Conservation (phyloP, 2,329 filamentous ascomycete species). For the Hortaea werneckii region DNA sequence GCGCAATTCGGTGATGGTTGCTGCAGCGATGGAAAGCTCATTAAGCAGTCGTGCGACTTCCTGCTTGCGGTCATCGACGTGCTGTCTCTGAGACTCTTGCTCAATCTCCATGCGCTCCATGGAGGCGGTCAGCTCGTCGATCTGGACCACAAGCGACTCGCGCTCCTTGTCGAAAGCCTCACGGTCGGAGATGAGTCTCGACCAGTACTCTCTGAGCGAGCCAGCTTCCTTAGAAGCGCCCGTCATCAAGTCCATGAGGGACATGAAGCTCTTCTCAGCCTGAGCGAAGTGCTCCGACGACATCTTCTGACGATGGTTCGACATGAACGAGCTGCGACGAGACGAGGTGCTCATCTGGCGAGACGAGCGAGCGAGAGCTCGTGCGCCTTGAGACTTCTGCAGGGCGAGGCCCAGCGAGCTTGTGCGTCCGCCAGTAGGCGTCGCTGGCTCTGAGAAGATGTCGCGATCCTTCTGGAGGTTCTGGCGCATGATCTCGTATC, state of each 20-base stretch:
- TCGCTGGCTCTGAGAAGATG: neutral
- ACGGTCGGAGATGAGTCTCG: conserved; percentile 19
- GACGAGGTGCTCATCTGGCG: neutral
- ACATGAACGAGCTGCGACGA: neutral
- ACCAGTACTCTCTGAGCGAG: conserved; percentile 23
- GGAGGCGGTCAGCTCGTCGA: conserved; percentile 19
- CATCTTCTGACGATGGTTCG: conserved; percentile 17
- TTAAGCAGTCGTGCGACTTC: conserved; percentile 23
- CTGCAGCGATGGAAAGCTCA: conserved; percentile 18
- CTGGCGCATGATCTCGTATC: neutral
- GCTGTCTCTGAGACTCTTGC: conserved; percentile 15
- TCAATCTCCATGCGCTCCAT: conserved; percentile 16
- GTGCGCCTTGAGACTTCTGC: neutral
- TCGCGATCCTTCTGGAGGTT: neutral
- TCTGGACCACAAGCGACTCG: conserved; percentile 20
- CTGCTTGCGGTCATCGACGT: conserved; percentile 18
- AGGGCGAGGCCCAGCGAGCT: neutral
- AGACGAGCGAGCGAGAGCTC: neutral
- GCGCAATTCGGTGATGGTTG: conserved; percentile 16
- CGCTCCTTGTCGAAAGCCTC: conserved; percentile 19
- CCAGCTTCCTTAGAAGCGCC: conserved; percentile 21
- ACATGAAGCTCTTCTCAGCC: conserved; percentile 23
- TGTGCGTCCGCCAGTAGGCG: neutral
- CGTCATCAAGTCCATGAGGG: conserved; percentile 23
- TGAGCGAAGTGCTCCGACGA: conserved; percentile 19